These are phyloP conservation scores for Mortierella sp. DNA, from an alignment of 371 early-diverging fungal genomes.

Conservation along the genomic window DNA sequence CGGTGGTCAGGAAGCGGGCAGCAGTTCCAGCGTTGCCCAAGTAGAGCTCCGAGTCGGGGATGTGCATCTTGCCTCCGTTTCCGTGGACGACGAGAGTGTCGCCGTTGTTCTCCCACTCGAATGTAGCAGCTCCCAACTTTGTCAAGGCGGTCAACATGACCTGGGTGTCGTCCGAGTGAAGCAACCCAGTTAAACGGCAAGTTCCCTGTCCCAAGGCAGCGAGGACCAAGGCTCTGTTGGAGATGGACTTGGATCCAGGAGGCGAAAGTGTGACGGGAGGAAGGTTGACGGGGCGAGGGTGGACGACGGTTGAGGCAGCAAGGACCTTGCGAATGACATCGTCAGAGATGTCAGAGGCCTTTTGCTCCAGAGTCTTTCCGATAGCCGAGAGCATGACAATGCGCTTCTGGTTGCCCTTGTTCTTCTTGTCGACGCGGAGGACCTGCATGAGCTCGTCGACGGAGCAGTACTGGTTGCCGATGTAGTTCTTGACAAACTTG, in stretches of 20 bases:
- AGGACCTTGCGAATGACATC: constrained; percentile 86
- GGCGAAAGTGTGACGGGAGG: constrained; percentile 78
- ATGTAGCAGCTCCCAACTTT: constrained; percentile 87
- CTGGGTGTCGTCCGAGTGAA: constrained; percentile 98
- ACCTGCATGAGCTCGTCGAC: constrained; percentile 90
- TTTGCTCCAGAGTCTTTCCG: constrained; percentile 87
- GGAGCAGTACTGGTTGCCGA: constrained; percentile 75
- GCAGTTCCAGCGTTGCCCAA: constrained; percentile 99
- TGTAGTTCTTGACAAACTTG: constrained; percentile 75
- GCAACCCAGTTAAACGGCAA: constrained; percentile 86
- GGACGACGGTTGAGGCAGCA: constrained; percentile 83
- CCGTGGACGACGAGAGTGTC: constrained; percentile 91
- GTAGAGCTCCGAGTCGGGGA: constrained; percentile 87
- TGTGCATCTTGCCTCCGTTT: constrained; percentile 79
- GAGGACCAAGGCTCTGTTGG: constrained; percentile 94
- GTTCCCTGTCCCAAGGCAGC: constrained; percentile 92
- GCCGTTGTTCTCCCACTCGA: constrained; percentile 94
- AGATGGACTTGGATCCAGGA: constrained; percentile 97
- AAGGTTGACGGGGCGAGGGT: constrained; percentile 68
- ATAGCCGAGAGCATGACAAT: constrained; percentile 91
- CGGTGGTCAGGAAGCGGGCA: constrained; percentile 94
- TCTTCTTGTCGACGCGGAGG: constrained; percentile 98
- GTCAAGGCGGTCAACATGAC: constrained; percentile 95
- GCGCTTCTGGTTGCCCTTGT: constrained; percentile 91
- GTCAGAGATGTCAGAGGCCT: constrained; percentile 88